These are phyloP conservation scores for Sodiomyces alkalinus DNA, from an alignment of 2,329 filamentous ascomycete genomes.

Conservation along the genomic window DNA sequence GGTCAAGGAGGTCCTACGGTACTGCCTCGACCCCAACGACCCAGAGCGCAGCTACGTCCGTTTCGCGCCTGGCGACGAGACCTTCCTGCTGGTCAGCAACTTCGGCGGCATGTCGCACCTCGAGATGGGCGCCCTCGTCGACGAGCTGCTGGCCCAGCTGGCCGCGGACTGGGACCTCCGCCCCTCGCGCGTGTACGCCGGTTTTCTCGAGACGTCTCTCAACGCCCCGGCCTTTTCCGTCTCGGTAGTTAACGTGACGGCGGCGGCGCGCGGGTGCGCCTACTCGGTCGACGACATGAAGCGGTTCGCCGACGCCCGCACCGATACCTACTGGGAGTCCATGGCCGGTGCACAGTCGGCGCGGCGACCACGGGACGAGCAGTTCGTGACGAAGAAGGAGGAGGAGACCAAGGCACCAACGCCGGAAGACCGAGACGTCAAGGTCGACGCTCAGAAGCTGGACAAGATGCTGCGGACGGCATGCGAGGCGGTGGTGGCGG, in stretches of 20 bases:
- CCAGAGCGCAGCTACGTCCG: conserved; percentile 32
- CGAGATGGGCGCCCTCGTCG: conserved; percentile 37
- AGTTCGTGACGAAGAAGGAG: conserved; percentile 23
- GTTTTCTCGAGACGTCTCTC: conserved; percentile 55
- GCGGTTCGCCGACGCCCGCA: conserved; percentile 47
- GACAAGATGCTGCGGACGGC: conserved; percentile 39
- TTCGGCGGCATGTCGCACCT: conserved; percentile 43
- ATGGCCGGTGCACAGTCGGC: conserved; percentile 28
- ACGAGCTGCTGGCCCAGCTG: conserved; percentile 37
- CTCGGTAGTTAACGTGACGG: conserved; percentile 45
- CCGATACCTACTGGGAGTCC: conserved; percentile 40
- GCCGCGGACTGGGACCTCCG: conserved; percentile 28
- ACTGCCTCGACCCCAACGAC: conserved; percentile 43
- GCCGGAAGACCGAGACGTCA: conserved; percentile 24
- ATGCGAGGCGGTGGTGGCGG: conserved; percentile 35
- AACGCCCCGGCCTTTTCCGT: conserved; percentile 59
- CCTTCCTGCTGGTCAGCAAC: conserved; percentile 40
- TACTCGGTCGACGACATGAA: conserved; percentile 40
- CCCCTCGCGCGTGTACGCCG: conserved; percentile 40
- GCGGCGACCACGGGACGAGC: conserved; percentile 21
- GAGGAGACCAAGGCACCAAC: conserved; percentile 18
- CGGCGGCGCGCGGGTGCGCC: conserved; percentile 25
- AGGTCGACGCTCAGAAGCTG: conserved; percentile 34
- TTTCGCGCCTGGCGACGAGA: conserved; percentile 30
- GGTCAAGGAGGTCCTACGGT: conserved; percentile 39